phyloP scores from a whole-genome alignment of 2,329 filamentous ascomycete genomes.

The Ophioceras dolichostomum region DNA sequence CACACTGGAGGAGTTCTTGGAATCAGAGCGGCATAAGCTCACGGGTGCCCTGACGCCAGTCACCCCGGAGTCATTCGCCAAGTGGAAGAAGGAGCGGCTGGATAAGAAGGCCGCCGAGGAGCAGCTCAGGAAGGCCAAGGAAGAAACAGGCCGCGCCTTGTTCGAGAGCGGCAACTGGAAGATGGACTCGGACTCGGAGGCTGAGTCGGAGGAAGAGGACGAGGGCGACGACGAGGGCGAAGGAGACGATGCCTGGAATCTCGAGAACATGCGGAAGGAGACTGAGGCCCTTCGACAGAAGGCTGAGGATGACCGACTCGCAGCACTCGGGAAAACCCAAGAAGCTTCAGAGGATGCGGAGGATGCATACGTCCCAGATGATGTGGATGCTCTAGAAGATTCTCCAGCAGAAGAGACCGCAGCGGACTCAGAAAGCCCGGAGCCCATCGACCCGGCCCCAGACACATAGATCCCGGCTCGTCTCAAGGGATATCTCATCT shows the following conservation, averaged over 20 bases:
- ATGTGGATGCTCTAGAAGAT: too few species aligned
- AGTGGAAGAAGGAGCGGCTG: conserved; percentile 91
- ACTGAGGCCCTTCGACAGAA: conserved; percentile 63
- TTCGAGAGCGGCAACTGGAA: conserved; percentile 97
- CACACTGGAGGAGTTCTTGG: conserved; percentile 93
- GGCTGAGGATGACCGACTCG: conserved; percentile 65
- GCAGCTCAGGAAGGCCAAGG: conserved; percentile 80
- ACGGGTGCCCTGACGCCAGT: conserved; percentile 87
- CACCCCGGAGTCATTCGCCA: conserved; percentile 81
- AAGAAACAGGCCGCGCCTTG: conserved; percentile 85
- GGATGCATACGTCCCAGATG: too few species aligned
- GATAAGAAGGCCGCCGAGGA: conserved; percentile 95
- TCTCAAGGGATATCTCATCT: too few species aligned
- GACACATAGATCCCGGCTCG: conserved; percentile 14
- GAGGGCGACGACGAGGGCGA: conserved; percentile 40
- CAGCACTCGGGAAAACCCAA: conserved; percentile 6
- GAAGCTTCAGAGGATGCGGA: too few species aligned
- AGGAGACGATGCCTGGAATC: conserved; percentile 52
- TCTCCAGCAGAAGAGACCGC: too few species aligned
- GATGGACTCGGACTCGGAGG: conserved; percentile 48
- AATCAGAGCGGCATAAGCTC: conserved; percentile 91
- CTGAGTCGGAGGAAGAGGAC: conserved; percentile 48
- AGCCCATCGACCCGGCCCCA: conserved; percentile 9
- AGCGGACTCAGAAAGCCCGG: conserved; percentile 3
- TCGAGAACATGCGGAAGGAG: conserved; percentile 72